Conservation (phyloP, 2,329 filamentous ascomycete species). For the Xylariaceae sp. region DNA sequence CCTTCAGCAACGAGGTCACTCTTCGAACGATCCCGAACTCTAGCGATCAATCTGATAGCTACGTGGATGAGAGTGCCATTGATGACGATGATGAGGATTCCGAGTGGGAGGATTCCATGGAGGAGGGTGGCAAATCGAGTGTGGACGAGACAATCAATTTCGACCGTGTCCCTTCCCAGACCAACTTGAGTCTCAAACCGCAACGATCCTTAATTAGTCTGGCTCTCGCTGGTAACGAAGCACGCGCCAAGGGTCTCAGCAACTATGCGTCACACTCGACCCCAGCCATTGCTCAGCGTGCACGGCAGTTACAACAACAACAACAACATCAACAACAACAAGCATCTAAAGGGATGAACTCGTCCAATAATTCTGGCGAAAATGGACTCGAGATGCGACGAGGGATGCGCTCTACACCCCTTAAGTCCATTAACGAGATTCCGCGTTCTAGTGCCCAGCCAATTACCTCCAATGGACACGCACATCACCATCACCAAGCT, state of each 20-base stretch:
- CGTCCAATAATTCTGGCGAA: slow-evolving; percentile 58
- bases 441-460: slow-evolving; percentile 69
- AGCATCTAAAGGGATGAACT: slow-evolving; percentile 38
- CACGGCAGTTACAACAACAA: slow-evolving; percentile 50
- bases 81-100: slow-evolving; percentile 63
- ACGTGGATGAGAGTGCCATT: slow-evolving; percentile 79
- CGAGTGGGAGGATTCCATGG: slow-evolving; percentile 64
- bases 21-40: slow-evolving; percentile 61
- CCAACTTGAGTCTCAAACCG: slow-evolving; percentile 77
- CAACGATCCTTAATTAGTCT: slow-evolving; percentile 85
- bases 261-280: slow-evolving; percentile 64
- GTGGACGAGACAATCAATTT: slow-evolving; percentile 80
- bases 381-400: slow-evolving; percentile 62
- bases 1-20: slow-evolving; percentile 73
- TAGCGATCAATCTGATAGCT: slow-evolving; percentile 55
- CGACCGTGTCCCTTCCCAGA: slow-evolving; percentile 83
- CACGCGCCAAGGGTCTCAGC: slow-evolving; percentile 65
- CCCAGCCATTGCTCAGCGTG: slow-evolving; percentile 63
- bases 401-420: slow-evolving; percentile 43
- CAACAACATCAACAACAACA: too few relatives aligned
- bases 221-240: slow-evolving; percentile 73
- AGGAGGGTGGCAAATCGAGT: slow-evolving; percentile 79
- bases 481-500: slow-evolving; percentile 57
- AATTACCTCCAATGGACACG: slow-evolving; percentile 69
- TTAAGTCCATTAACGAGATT: slow-evolving; percentile 57